Base-by-base conservation (phyloP, 345 rosid species). In the Odontarrhena argentea region DNA sequence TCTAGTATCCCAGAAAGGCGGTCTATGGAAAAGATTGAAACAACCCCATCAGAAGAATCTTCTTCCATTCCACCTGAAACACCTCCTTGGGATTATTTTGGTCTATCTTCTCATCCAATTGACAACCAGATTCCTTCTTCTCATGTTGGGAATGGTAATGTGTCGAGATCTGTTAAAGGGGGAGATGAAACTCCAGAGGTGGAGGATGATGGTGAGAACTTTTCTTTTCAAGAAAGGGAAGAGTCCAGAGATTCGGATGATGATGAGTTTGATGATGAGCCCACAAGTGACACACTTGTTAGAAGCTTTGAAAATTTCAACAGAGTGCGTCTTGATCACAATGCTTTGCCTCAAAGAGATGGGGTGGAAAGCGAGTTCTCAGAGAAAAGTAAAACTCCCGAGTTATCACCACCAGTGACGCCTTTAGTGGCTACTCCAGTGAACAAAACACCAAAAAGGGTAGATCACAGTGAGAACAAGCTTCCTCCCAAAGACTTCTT, bases 11-110 rank as follows among this genome's bases (percentile, higher is more conserved):
- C 81, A 54, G 81, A 54, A 45, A 76, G 74, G 43, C 76, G 70
- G 69, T 77, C 78, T 28, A 36, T 71, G 18, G 85, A 67, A 59
- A 81, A 76, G 60, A 74, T 81, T 26, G 88, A 87, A 65, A 32
- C 82, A 55, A 82, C 60, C 26, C 74, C 81, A 30, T 68, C 69
- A 62, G 88, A 87, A 65, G 82, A 70, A 68, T 81, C 95, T 50
- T 51, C 82, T 24, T 48, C 64, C 48, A 30, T 67, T 68, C 83
- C 87, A 3, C 55, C 88, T 46, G 88, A 78, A 70, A 75, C 83
- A 36, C 85, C 88, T 9, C 86, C 76, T 8, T 94, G 99, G 99
- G 99, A 94, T 80, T 94, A 75, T 76, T 91, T 94, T 79, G 87
- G 80, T 58, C 84, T 79, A 70, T 72, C 54, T 40, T 74, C 74